Evolutionary conservation across 2,329 filamentous ascomycete species (phyloP).

Genomic region (Fusarium kyushuense): DNA sequence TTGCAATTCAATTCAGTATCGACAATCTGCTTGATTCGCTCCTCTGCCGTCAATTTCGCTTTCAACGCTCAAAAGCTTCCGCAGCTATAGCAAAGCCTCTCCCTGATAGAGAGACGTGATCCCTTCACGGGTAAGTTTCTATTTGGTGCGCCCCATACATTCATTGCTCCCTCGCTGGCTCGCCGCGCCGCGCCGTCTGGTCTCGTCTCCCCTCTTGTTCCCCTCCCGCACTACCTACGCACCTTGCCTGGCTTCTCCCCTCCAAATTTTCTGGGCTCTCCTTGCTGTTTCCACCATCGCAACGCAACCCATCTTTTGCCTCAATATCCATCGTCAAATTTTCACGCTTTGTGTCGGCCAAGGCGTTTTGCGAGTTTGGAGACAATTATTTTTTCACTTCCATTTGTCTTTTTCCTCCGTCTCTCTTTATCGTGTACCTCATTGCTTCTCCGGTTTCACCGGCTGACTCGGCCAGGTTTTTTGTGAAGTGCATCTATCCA

Average conservation of each 20-base stretch:
- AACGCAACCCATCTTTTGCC: conserved; percentile 30
- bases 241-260: conserved; percentile 35
- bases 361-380: conserved; percentile 33
- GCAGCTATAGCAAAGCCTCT: conserved; percentile 28
- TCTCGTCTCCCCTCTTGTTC: conserved; percentile 37
- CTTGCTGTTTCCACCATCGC: conserved; percentile 33
- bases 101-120: conserved; percentile 53
- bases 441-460: conserved; percentile 31
- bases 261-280: conserved; percentile 36
- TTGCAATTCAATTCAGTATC: conserved; percentile 33
- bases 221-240: conserved; percentile 27
- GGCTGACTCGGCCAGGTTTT: conserved; percentile 46
- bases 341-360: conserved; percentile 26
- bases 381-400: conserved; percentile 16
- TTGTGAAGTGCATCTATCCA: conserved; percentile 53
- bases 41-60: conserved; percentile 20
- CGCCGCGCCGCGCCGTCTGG: conserved; percentile 26
- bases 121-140: conserved; percentile 56
- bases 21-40: conserved; percentile 30
- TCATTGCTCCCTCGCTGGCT: conserved; percentile 25
- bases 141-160: conserved; percentile 33
- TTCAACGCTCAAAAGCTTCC: conserved; percentile 32
- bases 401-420: conserved; percentile 12
- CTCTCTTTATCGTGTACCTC: conserved; percentile 15
- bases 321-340: conserved; percentile 29